A percentile compares a stretch with the other conserved stretches of the same genome.
These are phyloP conservation scores for Porpolomopsis calyptriformis DNA, from an alignment of 768 basidiomycete species.

Conservation along the genomic window DNA sequence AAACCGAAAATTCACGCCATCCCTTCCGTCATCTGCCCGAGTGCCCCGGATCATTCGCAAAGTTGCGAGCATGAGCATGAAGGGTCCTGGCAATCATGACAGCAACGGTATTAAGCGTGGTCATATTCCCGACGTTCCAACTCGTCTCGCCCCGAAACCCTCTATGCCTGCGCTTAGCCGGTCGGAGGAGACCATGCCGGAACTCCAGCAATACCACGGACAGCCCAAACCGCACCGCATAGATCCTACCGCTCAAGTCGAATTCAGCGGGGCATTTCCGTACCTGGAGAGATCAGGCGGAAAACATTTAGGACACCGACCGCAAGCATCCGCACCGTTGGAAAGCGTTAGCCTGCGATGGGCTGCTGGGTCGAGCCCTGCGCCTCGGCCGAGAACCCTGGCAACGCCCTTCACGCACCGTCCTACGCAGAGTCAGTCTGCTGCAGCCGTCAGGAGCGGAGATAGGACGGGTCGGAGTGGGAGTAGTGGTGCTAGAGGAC, in stretches of 20 bases:
- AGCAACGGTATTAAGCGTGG: background rate
- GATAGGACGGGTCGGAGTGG: background rate
- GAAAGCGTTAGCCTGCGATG: too few relatives aligned
- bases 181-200: constrained; percentile 24
- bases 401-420: constrained; percentile 11
- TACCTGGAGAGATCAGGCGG: too few relatives aligned
- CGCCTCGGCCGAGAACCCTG: background rate
- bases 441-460: background rate
- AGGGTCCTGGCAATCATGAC: constrained; percentile 6
- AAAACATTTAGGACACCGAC: constrained; percentile 15
- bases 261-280: too few relatives aligned
- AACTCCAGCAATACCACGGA: constrained; percentile 23
- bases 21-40: constrained; percentile 9
- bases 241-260: too few relatives aligned
- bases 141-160: background rate
- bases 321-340: constrained; percentile 6
- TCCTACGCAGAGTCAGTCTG: constrained; percentile 5
- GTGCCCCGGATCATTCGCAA: constrained; percentile 26
- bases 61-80: constrained; percentile 26
- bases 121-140: background rate
- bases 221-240: too few relatives aligned
- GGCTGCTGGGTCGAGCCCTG: background rate
- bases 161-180: constrained; percentile 23
- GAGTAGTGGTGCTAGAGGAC: background rate
- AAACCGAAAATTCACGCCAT: background rate